Base-by-base conservation (phyloP, 805 yeast species). In the Kodamaea sagamina region DNA sequence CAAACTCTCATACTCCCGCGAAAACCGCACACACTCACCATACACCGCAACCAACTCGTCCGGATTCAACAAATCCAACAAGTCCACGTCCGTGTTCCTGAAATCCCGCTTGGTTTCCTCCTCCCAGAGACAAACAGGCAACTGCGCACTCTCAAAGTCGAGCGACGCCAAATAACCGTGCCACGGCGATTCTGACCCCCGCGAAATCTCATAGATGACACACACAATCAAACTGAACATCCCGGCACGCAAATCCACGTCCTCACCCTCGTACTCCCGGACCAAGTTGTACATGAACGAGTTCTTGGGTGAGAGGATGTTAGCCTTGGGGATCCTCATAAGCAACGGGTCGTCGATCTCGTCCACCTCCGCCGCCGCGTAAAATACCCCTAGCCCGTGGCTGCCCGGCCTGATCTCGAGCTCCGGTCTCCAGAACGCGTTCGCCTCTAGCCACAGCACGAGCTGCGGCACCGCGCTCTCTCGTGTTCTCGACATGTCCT, bases 161-260 rank as follows among this genome's bases (percentile, higher is more conserved):
- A 88, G 75, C 13, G 84, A 71, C 19, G 68, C 61, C 35, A 90
- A 67, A 58, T 84, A 92, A 3, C 67, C 70, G 47, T 47, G 70
- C 97, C 97, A 92, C 4, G 96, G 97, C n/a, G 95, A 84, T 3
- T 59, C 52, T n/a, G 70, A 65, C 2, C 78, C 79, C 36, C 74
- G 65, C 3, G 78, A 65, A 42, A 71, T 61, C 58, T 92, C 98
- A 55, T 86, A 89, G 19, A 89, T 68, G 46, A 81, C 85, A 0
- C 90, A 79, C 6, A 87, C 50, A 5, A 84, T 78, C 39, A 90
- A 66, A 0, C 82, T 85, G 32, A 78, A 72, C 65, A 86, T 78
- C 0, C 95, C 93, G 2, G 37, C 27, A 3, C 58, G 39, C 16
- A 69, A 47, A 28, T 71, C 75, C 4, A 85, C 62, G n/a, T 51